These are phyloP conservation scores for Fusarium tanahbumbuense DNA, from an alignment of 2,329 filamentous ascomycete genomes.

Conservation along the genomic window DNA sequence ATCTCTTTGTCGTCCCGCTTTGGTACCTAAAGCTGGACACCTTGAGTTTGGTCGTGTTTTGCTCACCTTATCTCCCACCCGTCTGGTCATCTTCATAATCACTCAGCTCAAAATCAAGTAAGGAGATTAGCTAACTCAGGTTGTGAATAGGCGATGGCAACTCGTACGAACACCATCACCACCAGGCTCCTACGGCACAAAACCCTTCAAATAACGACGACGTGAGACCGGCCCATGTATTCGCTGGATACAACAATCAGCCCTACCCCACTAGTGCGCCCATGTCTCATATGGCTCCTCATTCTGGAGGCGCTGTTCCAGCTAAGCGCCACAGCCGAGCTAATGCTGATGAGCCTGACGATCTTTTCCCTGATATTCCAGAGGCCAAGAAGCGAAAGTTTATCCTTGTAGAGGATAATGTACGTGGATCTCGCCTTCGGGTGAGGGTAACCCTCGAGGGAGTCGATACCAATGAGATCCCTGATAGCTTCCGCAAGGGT, in stretches of 20 bases:
- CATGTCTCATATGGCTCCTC: constrained; percentile 70
- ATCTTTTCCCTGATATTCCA: constrained; percentile 87
- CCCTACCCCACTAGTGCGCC: constrained; percentile 65
- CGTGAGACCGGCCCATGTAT: constrained; percentile 79
- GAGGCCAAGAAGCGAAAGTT: constrained; percentile 95
- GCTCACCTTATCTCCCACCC: constrained; percentile 10
- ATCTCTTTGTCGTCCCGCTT: constrained; percentile 39
- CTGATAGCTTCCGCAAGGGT: constrained; percentile 90
- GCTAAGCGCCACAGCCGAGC: constrained; percentile 54
- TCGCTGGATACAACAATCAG: constrained; percentile 75
- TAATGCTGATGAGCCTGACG: constrained; percentile 70
- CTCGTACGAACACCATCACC: constrained; percentile 74
- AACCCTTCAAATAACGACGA: constrained; percentile 65
- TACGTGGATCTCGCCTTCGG: constrained; percentile 82
- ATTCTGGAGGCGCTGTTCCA: constrained; percentile 52
- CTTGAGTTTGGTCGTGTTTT: constrained; percentile 30
- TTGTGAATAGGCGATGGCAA: constrained; percentile 67
- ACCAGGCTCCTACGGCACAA: constrained; percentile 68
- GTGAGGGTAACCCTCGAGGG: constrained; percentile 94
- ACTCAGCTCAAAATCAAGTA: constrained; percentile 18
- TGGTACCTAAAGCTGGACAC: constrained; percentile 25
- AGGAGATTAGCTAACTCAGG: constrained; percentile 46
- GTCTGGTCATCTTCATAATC: constrained; percentile 22
- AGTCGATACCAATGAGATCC: constrained; percentile 95
- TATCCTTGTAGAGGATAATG: constrained; percentile 91